Percentiles rank a stretch among this genome's conserved stretches.
These are phyloP conservation scores for Arthroderma sp. DNA, from an alignment of 2,329 filamentous ascomycete species.

Conservation along the genomic window DNA sequence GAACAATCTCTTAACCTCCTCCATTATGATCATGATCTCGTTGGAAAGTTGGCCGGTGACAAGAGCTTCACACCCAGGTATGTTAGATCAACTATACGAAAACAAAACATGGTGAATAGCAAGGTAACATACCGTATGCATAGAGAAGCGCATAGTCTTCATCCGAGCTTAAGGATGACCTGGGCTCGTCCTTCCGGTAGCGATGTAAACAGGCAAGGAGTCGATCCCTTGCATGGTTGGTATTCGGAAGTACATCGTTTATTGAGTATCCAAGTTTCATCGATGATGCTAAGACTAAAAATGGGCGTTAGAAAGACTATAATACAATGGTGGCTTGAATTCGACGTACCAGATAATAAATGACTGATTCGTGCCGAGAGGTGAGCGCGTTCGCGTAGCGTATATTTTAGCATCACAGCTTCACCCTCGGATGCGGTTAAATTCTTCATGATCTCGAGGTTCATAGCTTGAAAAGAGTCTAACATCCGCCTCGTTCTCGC, in stretches of 20 bases:
- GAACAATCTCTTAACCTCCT: constrained; percentile 46
- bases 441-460: constrained; percentile 75
- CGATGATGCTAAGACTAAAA: constrained; percentile 72
- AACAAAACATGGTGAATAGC: neutral
- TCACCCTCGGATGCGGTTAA: constrained; percentile 65
- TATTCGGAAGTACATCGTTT: constrained; percentile 74
- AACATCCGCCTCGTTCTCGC: constrained; percentile 70
- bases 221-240: constrained; percentile 66
- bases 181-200: constrained; percentile 58
- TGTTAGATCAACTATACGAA: neutral
- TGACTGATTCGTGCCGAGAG: constrained; percentile 85
- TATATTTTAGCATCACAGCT: constrained; percentile 65
- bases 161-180: constrained; percentile 32
- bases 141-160: constrained; percentile 83
- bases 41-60: constrained; percentile 48
- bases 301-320: constrained; percentile 22
- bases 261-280: constrained; percentile 92
- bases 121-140: constrained; percentile 55
- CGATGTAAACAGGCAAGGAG: constrained; percentile 77
- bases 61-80: constrained; percentile 33
- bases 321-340: neutral
- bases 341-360: constrained; percentile 48
- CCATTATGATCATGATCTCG: constrained; percentile 41
- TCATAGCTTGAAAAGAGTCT: constrained; percentile 93
- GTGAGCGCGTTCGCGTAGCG: constrained; percentile 61